Evolutionary conservation across 2,329 filamentous ascomycete species (phyloP).

Genomic region (Claviceps pusilla): DNA sequence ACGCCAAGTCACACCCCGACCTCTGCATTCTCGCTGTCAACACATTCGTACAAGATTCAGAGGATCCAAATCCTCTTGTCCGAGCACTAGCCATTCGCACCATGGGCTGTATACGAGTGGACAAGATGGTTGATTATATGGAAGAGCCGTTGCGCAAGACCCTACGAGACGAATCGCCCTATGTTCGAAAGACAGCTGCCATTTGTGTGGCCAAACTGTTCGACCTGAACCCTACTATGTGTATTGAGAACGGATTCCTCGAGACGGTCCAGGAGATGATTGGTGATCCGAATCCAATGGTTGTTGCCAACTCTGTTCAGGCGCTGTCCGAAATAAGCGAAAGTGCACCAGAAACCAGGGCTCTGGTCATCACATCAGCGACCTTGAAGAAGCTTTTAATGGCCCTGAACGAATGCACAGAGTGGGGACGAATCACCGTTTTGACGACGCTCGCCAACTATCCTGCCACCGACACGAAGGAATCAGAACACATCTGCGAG

Average conservation of each 20-base stretch:
- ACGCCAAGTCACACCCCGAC: conserved; percentile 96
- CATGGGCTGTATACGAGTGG: conserved; percentile 96
- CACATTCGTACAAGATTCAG: conserved; percentile 96
- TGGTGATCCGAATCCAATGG: conserved; percentile 96
- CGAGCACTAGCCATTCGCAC: conserved; percentile 89
- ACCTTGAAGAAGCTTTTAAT: conserved; percentile 91
- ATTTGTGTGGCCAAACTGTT: conserved; percentile 97
- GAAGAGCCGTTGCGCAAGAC: conserved; percentile 95
- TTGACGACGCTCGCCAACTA: conserved; percentile 82
- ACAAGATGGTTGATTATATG: conserved; percentile 99
- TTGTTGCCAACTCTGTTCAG: conserved; percentile 93
- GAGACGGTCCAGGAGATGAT: conserved; percentile 91
- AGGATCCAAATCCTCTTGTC: conserved; percentile 94
- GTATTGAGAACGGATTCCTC: conserved; percentile 90
- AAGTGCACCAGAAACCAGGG: conserved; percentile 76
- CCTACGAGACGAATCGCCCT: conserved; percentile 89
- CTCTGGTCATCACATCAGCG: conserved; percentile 64
- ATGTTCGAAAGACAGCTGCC: conserved; percentile 93
- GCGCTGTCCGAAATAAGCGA: conserved; percentile 85
- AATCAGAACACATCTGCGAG: conserved; percentile 96
- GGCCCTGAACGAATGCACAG: conserved; percentile 93
- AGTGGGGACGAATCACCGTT: conserved; percentile 94
- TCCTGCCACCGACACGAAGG: conserved; percentile 72
- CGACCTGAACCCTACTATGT: conserved; percentile 82
- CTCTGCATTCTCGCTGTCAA: conserved; percentile 97